Evolutionary conservation across 1,284 basidiomycete genomes (phyloP), one percentile per base, ranked within the genome.

Genomic region (Gomphus sp.): DNA sequence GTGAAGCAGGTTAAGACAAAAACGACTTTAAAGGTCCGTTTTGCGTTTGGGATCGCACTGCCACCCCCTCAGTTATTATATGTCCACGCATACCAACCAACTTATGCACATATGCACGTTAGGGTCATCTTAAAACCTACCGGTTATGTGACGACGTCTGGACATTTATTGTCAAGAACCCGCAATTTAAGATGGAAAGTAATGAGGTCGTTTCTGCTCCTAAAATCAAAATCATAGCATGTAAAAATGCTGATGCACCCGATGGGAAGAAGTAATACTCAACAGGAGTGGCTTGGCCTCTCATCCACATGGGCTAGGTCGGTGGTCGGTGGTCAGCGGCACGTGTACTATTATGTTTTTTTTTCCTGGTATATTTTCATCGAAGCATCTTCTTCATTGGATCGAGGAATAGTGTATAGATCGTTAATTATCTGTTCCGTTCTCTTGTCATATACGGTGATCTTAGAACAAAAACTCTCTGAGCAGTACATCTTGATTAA

Each of bases 101-200:
- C 45, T 12, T 39, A 47, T 34, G 41, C 16, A n/a, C 55, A 8
- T 67, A 22, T 22, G 22, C 22, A 22, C 22, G 22, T 22, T 22
- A 94, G 91, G 94, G 92, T 18, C 90, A 94, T 69, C 73, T 97
- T 52, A 83, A 89, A 66, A 96, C 92, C 1, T 97, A 97, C 74
- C 84, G 93, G n/a, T 79, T 94, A 1, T 94, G 92, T 69, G 94
- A 97, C 74, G 94, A 97, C 68, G 93, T 97, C 52, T 97, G 94
- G 94, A 97, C 94, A 44, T 98, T 97, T 72, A 90, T 95, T 62
- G 89, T 96, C 52, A 91, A 92, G 70, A 85, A 94, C 65, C 87
- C 93, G 14, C 81, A 83, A 16, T 95, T 98, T 76, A 96, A 96
- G 73, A 92, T 97, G 87, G 94, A 98, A 72, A 86, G 85, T 51